phyloP scores from a whole-genome alignment of 106 monocot genomes.

The Hemerocallis citrina region DNA sequence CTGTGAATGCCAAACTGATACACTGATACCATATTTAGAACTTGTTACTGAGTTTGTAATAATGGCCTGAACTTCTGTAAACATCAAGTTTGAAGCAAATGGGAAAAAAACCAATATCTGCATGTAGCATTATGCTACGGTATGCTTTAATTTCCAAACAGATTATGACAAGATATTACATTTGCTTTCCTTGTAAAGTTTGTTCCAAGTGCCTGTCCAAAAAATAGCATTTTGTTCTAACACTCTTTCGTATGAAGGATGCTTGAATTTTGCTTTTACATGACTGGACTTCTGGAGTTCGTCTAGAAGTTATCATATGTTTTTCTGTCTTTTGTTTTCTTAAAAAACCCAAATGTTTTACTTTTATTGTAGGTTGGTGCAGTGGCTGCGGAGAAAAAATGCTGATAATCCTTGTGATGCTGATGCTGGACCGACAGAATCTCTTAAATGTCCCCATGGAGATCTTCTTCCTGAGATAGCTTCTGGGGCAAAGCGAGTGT shows the following conservation, averaged over 20 bases:
- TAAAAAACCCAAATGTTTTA: neutral
- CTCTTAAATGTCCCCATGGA: conserved; percentile 79
- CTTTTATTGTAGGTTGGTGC: conserved; percentile 50
- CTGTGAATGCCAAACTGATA: too few species aligned
- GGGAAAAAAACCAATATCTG: neutral
- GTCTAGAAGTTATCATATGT: neutral
- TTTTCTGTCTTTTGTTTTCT: neutral
- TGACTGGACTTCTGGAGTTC: neutral
- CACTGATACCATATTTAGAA: too few species aligned
- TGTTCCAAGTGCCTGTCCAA: neutral
- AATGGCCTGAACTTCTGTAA: neutral
- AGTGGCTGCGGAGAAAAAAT: conserved; percentile 86
- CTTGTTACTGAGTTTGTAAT: too few species aligned
- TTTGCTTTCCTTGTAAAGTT: neutral
- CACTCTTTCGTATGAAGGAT: neutral
- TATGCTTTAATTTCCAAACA: neutral
- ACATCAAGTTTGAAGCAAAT: neutral
- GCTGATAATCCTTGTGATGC: conserved; percentile 56
- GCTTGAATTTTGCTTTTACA: neutral
- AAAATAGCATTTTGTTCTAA: neutral
- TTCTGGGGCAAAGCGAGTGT: conserved; percentile 79
- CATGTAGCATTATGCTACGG: neutral
- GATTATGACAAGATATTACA: neutral
- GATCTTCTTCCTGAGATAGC: conserved; percentile 79
- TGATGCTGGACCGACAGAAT: conserved; percentile 81